Percentiles rank a stretch among this genome's conserved stretches.
Conservation (phyloP, 202 grass and related monocot genomes). For the Zizania palustris region DNA sequence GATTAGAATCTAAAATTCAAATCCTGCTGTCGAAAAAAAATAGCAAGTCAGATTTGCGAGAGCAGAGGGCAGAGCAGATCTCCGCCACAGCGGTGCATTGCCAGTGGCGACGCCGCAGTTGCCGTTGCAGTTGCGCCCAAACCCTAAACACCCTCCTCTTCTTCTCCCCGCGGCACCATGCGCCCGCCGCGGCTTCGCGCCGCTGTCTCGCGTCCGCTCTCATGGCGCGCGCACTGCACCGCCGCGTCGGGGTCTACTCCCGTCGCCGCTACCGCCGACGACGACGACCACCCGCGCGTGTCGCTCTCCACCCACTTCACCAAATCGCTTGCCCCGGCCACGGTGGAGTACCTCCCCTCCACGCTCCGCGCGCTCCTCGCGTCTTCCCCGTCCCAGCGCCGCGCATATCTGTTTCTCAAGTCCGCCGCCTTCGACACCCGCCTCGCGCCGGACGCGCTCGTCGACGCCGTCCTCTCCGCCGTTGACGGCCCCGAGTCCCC, state of each 20-base stretch:
- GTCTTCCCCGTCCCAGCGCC: slow-evolving; percentile 15
- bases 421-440: slow-evolving; percentile 32
- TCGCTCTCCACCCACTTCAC: slow-evolving; percentile 31
- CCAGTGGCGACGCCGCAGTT: background rate
- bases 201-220: slow-evolving; percentile 11
- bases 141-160: background rate
- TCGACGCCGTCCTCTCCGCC: slow-evolving; percentile 51
- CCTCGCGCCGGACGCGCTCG: slow-evolving; percentile 42
- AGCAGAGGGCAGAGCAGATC: no score
- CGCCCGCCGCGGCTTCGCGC: slow-evolving; percentile 18
- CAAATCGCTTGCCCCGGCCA: background rate
- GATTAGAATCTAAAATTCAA: no score
- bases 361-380: slow-evolving; percentile 41
- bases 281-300: background rate
- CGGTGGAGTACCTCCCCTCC: slow-evolving; percentile 33
- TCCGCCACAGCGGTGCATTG: background rate
- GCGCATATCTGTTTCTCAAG: slow-evolving; percentile 42
- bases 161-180: slow-evolving; percentile 32
- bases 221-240: slow-evolving; percentile 25
- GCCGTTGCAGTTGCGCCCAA: background rate
- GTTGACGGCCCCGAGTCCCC: slow-evolving; percentile 20
- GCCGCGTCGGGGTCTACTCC: background rate
- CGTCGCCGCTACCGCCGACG: background rate
- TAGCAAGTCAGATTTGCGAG: no score
- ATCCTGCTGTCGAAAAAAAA: no score